Conservation (phyloP, 139 green algal species). For the Zygnema circumcarinatum region DNA sequence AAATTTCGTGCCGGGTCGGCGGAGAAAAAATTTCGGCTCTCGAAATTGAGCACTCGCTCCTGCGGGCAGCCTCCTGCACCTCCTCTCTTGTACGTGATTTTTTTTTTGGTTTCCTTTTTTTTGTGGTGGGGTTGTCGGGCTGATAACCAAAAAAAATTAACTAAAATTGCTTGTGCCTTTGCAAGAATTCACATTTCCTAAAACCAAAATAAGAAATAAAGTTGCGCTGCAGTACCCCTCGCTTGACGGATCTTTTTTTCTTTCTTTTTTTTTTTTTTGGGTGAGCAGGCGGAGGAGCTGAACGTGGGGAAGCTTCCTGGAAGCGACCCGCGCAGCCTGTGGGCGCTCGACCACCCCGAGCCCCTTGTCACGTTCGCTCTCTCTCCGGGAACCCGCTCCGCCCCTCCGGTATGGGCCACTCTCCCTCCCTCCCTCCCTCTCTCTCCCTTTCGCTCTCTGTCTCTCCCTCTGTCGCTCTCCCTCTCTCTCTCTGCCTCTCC, state of each 20-base stretch:
- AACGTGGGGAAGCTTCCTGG: background rate
- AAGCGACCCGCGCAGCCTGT: background rate
- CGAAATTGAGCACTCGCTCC: conserved; percentile 17
- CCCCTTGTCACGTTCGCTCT: conserved; percentile 37
- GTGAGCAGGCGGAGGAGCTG: background rate
- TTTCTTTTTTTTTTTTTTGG: conserved; percentile 2
- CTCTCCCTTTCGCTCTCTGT: background rate
- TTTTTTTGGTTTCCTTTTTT: background rate
- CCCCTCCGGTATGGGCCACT: background rate
- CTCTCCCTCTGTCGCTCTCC: background rate
- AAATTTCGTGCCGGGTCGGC: background rate
- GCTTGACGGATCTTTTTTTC: too few species aligned
- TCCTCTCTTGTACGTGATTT: background rate
- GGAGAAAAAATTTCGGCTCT: background rate
- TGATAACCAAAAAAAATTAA: too few species aligned
- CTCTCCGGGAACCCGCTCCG: background rate
- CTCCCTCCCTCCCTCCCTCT: background rate
- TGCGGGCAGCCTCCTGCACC: background rate
- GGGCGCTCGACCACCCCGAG: conserved; percentile 1
- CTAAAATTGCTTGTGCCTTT: too few species aligned
- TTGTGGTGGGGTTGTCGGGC: background rate
- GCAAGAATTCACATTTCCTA: too few species aligned
- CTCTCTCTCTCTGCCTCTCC: background rate
- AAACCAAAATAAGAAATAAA: too few species aligned
- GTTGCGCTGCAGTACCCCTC: too few species aligned